phyloP scores from a whole-genome alignment of 2,329 filamentous ascomycete genomes.

The Colletotrichum acutatum region DNA sequence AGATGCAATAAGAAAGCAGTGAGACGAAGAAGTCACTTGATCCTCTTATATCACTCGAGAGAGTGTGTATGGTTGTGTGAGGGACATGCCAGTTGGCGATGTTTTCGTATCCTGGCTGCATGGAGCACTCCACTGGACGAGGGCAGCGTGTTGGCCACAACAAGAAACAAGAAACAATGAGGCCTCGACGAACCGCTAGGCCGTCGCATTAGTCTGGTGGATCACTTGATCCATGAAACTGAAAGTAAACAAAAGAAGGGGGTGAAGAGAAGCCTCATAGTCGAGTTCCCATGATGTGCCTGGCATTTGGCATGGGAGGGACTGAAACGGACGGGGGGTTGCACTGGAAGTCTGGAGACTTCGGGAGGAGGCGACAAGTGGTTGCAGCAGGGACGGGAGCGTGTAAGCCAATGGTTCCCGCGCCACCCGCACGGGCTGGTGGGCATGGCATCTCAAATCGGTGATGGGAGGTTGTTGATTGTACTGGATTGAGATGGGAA shows the following conservation, averaged over 20 bases:
- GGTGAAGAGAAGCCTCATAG: background rate
- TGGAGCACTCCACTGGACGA: slow-evolving; percentile 25
- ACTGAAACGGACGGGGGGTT: slow-evolving; percentile 2
- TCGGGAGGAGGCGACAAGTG: slow-evolving; percentile 1
- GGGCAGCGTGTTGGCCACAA: slow-evolving; percentile 28
- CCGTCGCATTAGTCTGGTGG: slow-evolving; percentile 6
- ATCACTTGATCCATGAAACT: background rate
- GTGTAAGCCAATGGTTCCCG: slow-evolving; percentile 28
- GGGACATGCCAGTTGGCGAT: slow-evolving; percentile 30
- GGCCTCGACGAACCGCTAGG: slow-evolving; percentile 21
- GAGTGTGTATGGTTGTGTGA: background rate
- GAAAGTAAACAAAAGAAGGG: slow-evolving; percentile 16
- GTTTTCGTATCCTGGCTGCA: slow-evolving; percentile 32
- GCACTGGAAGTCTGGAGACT: too few relatives aligned
- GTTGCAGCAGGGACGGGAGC: slow-evolving; percentile 25
- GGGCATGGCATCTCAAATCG: slow-evolving; percentile 23
- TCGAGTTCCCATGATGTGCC: slow-evolving; percentile 6
- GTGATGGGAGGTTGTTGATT: background rate
- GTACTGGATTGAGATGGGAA: background rate
- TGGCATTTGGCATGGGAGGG: background rate
- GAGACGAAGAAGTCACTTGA: slow-evolving; percentile 28
- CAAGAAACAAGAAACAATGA: slow-evolving; percentile 16
- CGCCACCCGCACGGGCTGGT: slow-evolving; percentile 27
- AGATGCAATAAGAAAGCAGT: background rate
- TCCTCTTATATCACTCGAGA: slow-evolving; percentile 27